Evolutionary conservation across 2,329 filamentous ascomycete species (phyloP).

Genomic region (Colletotrichum sp.): DNA sequence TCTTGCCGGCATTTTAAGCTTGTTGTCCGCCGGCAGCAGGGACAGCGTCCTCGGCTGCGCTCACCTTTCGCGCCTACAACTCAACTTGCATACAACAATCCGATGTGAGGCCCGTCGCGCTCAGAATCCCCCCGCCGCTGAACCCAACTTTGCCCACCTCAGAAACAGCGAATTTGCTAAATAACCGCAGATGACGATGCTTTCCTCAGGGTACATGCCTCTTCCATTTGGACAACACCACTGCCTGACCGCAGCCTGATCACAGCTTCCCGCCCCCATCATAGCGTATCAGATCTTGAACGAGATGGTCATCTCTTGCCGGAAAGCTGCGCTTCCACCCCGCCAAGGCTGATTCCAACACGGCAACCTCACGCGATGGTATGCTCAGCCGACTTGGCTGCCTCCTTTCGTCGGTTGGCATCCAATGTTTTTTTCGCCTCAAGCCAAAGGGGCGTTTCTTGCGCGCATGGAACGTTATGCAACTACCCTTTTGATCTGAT

Average conservation of each 20-base stretch:
- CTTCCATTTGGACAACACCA: background rate
- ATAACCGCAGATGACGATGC: background rate
- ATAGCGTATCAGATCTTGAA: slow-evolving; percentile 1
- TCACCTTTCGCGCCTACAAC: background rate
- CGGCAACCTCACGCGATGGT: background rate
- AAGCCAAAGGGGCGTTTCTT: background rate
- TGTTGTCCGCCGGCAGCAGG: background rate
- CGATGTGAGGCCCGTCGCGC: slow-evolving; percentile 2
- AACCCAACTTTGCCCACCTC: background rate
- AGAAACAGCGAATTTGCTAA: background rate
- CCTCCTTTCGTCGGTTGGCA: background rate
- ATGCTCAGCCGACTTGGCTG: background rate
- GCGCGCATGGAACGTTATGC: background rate
- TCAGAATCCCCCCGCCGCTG: background rate
- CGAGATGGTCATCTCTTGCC: slow-evolving; percentile 4
- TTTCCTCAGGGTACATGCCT: background rate
- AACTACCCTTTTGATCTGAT: background rate
- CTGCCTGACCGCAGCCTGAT: background rate
- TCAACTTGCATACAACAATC: background rate
- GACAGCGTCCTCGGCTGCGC: background rate
- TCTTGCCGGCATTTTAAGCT: slow-evolving; percentile 13
- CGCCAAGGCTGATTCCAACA: background rate
- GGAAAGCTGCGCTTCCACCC: background rate
- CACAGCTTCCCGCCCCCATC: background rate
- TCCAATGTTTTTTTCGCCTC: background rate